phyloP scores from a whole-genome alignment of 306 rosid species.

The Dalbergia oliveri region DNA sequence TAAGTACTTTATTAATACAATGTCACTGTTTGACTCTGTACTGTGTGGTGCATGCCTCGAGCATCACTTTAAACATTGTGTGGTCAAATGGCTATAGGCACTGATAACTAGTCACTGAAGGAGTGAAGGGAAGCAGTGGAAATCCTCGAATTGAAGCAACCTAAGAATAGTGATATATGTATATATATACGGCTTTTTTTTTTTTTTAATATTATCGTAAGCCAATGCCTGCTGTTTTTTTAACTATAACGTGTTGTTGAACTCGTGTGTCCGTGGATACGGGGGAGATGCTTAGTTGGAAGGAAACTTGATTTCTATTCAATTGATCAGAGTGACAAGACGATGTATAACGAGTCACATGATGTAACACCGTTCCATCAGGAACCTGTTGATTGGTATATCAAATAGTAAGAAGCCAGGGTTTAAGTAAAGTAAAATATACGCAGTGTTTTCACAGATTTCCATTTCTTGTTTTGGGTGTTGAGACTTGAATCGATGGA shows the following conservation, averaged over 20 bases:
- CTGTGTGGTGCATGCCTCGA: constrained; percentile 20
- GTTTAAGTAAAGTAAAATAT: constrained; percentile 42
- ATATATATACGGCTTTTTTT: background rate
- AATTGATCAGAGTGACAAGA: constrained; percentile 44
- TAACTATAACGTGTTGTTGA: constrained; percentile 42
- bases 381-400: constrained; percentile 40
- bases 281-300: constrained; percentile 36
- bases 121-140: constrained; percentile 1
- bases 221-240: constrained; percentile 23
- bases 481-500: constrained; percentile 30
- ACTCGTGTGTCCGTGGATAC: constrained; percentile 34
- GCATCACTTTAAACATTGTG: constrained; percentile 1
- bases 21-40: constrained; percentile 28
- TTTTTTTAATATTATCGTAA: background rate
- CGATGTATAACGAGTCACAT: constrained; percentile 42
- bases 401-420: constrained; percentile 42
- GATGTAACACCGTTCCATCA: constrained; percentile 43
- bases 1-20: background rate
- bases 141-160: constrained; percentile 12
- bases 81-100: constrained; percentile 37
- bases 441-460: constrained; percentile 22
- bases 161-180: constrained; percentile 10
- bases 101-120: constrained; percentile 47
- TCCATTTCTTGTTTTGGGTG: constrained; percentile 35
- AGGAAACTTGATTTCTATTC: constrained; percentile 8